Evolutionary conservation across 371 early-diverging fungal species (phyloP), one percentile per base, ranked within the genome.

Genomic region (Rhizopus stolonifer): DNA sequence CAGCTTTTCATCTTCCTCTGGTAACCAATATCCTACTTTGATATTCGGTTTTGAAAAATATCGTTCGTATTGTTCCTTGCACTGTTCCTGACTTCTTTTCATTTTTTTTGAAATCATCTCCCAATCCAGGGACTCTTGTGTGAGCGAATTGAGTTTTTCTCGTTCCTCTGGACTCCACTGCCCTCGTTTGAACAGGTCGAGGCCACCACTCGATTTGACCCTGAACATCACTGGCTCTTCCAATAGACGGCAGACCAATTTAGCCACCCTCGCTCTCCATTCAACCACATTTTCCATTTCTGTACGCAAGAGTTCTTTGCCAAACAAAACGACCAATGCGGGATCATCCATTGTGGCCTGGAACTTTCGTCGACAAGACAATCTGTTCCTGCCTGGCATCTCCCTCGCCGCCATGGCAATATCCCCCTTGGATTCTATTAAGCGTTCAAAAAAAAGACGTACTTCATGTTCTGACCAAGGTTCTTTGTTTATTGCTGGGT

Each of bases 391-490:
- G 0, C 70, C 74, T 1, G 63, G 62, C 22, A 70, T 46, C 15
- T 26, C 49, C 9, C 53, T 50, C 0, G 63, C 31, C 0, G 67
- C 61, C 9, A 52, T 52, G 0, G 32, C 22, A 63, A 68, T 68
- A 8, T 53, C 19, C 13, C 70, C 65, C 4, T 54, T 34, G 21
- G 46, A 56, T 0, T 36, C 24, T 9, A 40, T 10, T 1, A 64
- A 19, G 14, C 49, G 47, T 11, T 60, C 58, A 72, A 72, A 77
- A 42, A 74, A 74, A 13, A 69, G 34, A 14, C 52, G 24, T 11
- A 48, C 49, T 23, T 74, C 74, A 42, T 70, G 53, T 0, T 33
- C 14, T 8, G 53, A 32, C 74, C 72, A 72, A 10, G 48, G 29
- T 1, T 33, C 46, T 14, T 55, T 49, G 2, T 54, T 44, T 22